Percentiles rank a stretch among this genome's conserved stretches.
Conservation (phyloP, 192 early-diverging fungal species). For the Umbelopsis isabellina region DNA sequence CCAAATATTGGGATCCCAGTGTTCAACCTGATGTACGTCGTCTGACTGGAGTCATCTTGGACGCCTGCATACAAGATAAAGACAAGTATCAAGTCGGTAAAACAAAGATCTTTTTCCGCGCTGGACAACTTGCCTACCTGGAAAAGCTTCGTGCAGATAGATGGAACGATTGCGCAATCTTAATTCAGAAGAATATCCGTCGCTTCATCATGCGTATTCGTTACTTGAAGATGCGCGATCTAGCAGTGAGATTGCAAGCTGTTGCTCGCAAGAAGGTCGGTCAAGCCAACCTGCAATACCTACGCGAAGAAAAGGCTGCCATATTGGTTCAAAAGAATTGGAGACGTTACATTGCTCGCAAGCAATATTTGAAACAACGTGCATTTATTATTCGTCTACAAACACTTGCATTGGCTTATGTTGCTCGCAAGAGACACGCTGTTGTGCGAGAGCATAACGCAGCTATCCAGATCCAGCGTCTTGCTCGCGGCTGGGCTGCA, state of each 20-base stretch:
- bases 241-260: constrained; percentile 72
- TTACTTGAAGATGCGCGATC: constrained; percentile 58
- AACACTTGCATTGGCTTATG: constrained; percentile 46
- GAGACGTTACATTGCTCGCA: constrained; percentile 66
- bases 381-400: constrained; percentile 68
- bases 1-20: constrained; percentile 51
- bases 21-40: constrained; percentile 55
- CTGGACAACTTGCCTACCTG: constrained; percentile 87
- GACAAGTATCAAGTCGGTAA: constrained; percentile 94
- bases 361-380: constrained; percentile 44
- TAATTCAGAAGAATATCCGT: constrained; percentile 90
- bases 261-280: constrained; percentile 65
- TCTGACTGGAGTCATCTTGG: constrained; percentile 64
- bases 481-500: constrained; percentile 67
- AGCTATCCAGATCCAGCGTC: constrained; percentile 78
- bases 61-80: constrained; percentile 69
- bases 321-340: constrained; percentile 74
- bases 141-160: constrained; percentile 90
- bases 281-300: constrained; percentile 47
- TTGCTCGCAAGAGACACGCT: constrained; percentile 66
- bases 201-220: constrained; percentile 64
- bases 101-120: constrained; percentile 98
- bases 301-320: constrained; percentile 74
- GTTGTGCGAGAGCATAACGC: constrained; percentile 63
- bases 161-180: constrained; percentile 75